Evolutionary conservation across 129 eudicot species (phyloP), one percentile per base, ranked within the genome.

Genomic region (Sambucus nigra): DNA sequence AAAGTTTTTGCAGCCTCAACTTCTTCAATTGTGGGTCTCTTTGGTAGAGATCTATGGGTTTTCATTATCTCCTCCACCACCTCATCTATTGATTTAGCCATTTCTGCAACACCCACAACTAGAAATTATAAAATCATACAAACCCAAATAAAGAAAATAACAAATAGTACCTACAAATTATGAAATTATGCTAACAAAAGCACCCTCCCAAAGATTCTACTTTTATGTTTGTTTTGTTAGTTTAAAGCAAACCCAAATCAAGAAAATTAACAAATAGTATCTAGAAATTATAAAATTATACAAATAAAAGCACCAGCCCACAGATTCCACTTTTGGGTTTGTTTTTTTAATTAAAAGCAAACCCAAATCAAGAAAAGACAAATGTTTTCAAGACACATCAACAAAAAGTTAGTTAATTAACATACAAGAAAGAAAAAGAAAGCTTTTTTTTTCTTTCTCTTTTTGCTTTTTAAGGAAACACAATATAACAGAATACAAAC

Each of bases 61-160:
- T 82, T 83, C 82, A 79, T 88, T 15, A 88, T 80, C 72, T 77
- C 87, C 26, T 64, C 86, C 69, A 88, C 96, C 47, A 71, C 87
- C 23, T 70, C 80, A 25, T 88, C 96, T 6, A 55, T 46, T 41
- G 87, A 62, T 74, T 71, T 83, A 29, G 48, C 73, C 9, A 68
- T n/a, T n/a, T n/a, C 57, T 51, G 60, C 46, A 38, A 15, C 8
- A 9, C 74, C 92, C 92, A 82, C 79, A 44, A 24, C 64, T 24
- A 9, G 31, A 31, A 23, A 38, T 20, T 65, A 40, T 67, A 39
- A 13, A 24, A 53, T 51, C 25, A 48, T 10, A 9, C 0, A 47
- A 15, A 17, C 13, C 3, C 59, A 35, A 53, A 33, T 1, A 33
- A 17, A 21, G 19, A 24, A 16, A 21, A 20, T 14, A 21, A n/a